Conservation (phyloP, 441 rosid species). For the Omphalea diandra region DNA sequence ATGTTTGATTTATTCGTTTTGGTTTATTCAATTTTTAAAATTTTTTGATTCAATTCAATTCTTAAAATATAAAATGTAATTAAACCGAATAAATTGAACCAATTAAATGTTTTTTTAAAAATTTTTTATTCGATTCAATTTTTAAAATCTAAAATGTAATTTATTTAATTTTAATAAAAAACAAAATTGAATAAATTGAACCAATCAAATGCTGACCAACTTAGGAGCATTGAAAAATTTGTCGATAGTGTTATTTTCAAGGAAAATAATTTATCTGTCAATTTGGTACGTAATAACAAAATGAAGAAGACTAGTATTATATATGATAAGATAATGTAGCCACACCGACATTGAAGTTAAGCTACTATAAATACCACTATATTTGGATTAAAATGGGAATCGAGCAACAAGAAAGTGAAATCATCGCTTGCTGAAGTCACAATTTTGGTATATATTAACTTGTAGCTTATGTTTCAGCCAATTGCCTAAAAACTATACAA, state of each 20-base stretch:
- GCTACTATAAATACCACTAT: not conserved
- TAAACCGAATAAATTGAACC: no score
- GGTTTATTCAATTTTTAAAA: no score
- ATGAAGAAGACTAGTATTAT: not conserved
- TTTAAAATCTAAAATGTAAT: no score
- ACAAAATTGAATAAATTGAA: no score
- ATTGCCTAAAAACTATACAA: not conserved
- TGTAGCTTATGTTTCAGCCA: not conserved
- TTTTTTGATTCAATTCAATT: no score
- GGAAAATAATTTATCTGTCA: not conserved
- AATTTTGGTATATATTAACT: not conserved
- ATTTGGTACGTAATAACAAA: not conserved
- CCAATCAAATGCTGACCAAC: no score
- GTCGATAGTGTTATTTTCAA: not conserved
- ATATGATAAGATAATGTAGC: not conserved
- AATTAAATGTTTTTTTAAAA: no score
- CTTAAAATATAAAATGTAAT: no score
- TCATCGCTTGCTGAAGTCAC: conserved; percentile 2
- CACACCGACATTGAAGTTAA: not conserved
- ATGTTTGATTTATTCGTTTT: no score
- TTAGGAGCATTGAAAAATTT: no score
- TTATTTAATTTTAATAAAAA: no score
- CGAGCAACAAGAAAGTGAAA: not conserved
- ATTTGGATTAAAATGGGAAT: not conserved
- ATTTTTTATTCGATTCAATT: no score